A percentile compares a stretch with the other conserved stretches of the same genome.
Evolutionary conservation across 169 alveolate genomes (phyloP).

Genomic region (Cryptosporidium xiaoi): DNA sequence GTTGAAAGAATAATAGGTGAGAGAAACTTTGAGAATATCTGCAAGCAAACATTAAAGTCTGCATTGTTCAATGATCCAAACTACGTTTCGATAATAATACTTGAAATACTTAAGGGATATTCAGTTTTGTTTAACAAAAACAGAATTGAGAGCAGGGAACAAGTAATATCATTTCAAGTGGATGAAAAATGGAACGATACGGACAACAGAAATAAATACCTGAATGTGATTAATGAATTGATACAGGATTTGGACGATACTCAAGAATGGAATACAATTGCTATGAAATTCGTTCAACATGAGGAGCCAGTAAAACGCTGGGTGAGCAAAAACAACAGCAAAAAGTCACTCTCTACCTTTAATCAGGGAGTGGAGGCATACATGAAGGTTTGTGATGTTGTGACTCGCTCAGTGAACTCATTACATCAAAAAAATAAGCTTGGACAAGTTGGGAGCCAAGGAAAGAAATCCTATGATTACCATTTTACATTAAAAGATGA

Average conservation of each 20-base stretch:
- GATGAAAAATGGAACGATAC: slow-evolving; percentile 36
- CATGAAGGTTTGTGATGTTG: slow-evolving; percentile 12
- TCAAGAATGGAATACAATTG: slow-evolving; percentile 22
- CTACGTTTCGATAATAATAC: slow-evolving; percentile 33
- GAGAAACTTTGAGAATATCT: slow-evolving; percentile 36
- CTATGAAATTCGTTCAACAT: slow-evolving; percentile 20
- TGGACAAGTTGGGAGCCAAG: too few relatives aligned
- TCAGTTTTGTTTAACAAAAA: slow-evolving; percentile 12
- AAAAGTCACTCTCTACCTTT: slow-evolving; percentile 21
- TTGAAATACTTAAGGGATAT: slow-evolving; percentile 20
- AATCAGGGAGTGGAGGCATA: slow-evolving; percentile 70
- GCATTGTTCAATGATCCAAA: slow-evolving; percentile 70
- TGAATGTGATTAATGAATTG: not conserved
- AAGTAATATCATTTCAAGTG: not conserved
- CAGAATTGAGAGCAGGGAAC: not conserved
- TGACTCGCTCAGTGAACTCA: not conserved
- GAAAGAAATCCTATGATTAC: too few relatives aligned
- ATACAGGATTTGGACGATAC: not conserved
- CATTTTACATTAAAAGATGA: too few relatives aligned
- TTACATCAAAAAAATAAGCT: not conserved
- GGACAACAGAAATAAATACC: not conserved
- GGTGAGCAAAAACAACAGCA: slow-evolving; percentile 30
- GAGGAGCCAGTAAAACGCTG: slow-evolving; percentile 63
- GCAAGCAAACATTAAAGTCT: slow-evolving; percentile 34
- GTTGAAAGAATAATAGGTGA: slow-evolving; percentile 2